phyloP scores from a whole-genome alignment of 2,329 filamentous ascomycete genomes.

The Aspergillaceae sp. region DNA sequence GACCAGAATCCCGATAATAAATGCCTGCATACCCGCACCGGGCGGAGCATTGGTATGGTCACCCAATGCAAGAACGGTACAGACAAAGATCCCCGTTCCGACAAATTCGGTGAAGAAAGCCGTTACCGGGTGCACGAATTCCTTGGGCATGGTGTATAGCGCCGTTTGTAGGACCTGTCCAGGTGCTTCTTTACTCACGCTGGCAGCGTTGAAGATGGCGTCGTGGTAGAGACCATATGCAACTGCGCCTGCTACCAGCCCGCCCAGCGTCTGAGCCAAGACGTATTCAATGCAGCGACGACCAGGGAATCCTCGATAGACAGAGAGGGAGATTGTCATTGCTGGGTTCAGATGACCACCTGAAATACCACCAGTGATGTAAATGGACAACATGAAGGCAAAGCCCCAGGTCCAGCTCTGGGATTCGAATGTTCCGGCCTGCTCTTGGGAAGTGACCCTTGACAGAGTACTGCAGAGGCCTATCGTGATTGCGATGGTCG shows the following conservation, averaged over 20 bases:
- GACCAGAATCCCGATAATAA: slow-evolving; percentile 15
- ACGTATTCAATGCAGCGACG: slow-evolving; percentile 20
- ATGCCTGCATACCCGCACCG: slow-evolving; percentile 34
- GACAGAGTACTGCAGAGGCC: slow-evolving; percentile 20
- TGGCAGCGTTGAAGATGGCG: slow-evolving; percentile 19
- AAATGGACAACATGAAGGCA: slow-evolving; percentile 34
- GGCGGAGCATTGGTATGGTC: slow-evolving; percentile 39
- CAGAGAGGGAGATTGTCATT: slow-evolving; percentile 30
- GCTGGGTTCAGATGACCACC: slow-evolving; percentile 44
- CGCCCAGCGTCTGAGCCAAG: slow-evolving; percentile 27
- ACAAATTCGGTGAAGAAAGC: slow-evolving; percentile 34
- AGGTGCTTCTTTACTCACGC: slow-evolving; percentile 8
- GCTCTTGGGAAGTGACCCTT: slow-evolving; percentile 11
- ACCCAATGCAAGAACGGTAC: slow-evolving; percentile 29
- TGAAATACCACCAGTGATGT: slow-evolving; percentile 39
- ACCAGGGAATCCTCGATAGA: slow-evolving; percentile 29
- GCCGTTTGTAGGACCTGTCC: slow-evolving; percentile 5
- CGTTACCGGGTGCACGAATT: slow-evolving; percentile 15
- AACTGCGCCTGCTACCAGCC: slow-evolving; percentile 25
- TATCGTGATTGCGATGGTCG: slow-evolving; percentile 21
- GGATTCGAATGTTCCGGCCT: slow-evolving; percentile 16
- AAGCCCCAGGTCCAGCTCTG: slow-evolving; percentile 21
- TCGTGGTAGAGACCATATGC: slow-evolving; percentile 30
- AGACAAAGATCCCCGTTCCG: slow-evolving; percentile 23
- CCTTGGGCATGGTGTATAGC: slow-evolving; percentile 17